These are phyloP conservation scores for Arxiozyma heterogenica DNA, from an alignment of 1,139 yeast species.

Conservation along the genomic window DNA sequence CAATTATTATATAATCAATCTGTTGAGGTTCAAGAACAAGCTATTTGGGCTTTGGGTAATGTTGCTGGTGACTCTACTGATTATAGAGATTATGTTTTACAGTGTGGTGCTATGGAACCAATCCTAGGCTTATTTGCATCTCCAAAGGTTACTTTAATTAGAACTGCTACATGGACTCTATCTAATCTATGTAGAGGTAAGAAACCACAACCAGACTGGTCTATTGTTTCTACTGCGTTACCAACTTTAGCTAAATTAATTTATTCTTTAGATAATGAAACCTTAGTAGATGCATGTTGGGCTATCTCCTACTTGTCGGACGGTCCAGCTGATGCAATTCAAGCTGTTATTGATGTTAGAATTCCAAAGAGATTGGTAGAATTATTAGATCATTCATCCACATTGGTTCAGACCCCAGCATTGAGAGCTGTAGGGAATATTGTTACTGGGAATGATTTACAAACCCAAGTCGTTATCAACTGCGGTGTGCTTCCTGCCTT, in stretches of 20 bases:
- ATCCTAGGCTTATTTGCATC: slow-evolving; percentile 70
- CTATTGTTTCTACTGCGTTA: slow-evolving; percentile 70
- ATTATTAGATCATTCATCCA: slow-evolving; percentile 70
- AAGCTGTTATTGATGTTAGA: slow-evolving; percentile 93
- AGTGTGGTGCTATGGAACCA: slow-evolving; percentile 83
- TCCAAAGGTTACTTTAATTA: slow-evolving; percentile 74
- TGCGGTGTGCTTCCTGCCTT: slow-evolving; percentile 86
- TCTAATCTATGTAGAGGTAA: slow-evolving; percentile 95
- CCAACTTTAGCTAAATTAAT: slow-evolving; percentile 89
- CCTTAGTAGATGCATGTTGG: slow-evolving; percentile 97
- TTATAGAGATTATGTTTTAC: slow-evolving; percentile 80
- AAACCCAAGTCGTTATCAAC: slow-evolving; percentile 91
- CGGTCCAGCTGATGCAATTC: slow-evolving; percentile 87
- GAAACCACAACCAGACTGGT: slow-evolving; percentile 95
- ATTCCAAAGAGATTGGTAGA: slow-evolving; percentile 92
- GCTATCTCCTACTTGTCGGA: slow-evolving; percentile 92
- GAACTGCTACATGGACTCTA: slow-evolving; percentile 98
- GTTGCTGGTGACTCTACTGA: slow-evolving; percentile 94
- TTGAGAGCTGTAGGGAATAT: slow-evolving; percentile 95
- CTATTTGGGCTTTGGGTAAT: slow-evolving; percentile 98
- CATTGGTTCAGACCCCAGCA: slow-evolving; percentile 93
- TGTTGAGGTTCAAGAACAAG: slow-evolving; percentile 92
- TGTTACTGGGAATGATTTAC: slow-evolving; percentile 92
- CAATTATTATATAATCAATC: slow-evolving; percentile 71
- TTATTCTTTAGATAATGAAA: slow-evolving; percentile 85